Base-by-base conservation (phyloP, 495 filamentous ascomycete genomes). In the Penicillium pancosmium region DNA sequence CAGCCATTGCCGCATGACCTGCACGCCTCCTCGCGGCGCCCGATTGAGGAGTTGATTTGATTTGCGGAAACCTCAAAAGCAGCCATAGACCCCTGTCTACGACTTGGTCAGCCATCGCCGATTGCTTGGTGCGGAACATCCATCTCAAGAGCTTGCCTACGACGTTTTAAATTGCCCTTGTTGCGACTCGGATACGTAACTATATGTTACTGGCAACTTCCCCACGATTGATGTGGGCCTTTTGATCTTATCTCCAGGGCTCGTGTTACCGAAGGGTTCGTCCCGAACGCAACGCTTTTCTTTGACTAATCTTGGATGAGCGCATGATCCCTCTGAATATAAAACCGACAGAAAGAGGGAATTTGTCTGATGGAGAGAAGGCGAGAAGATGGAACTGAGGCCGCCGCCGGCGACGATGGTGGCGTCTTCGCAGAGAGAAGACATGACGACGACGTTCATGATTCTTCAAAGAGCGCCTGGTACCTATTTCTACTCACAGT, bases 401-500 rank as follows among this genome's bases (percentile, higher is more conserved):
- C 27, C 8, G 51, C 27, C 1, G 51, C 57, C 15, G 54, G 60
- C 46, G 61, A 59, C 25, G 60, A 56, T 50, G 13, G 36, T 19
- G 21, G 48, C n/a, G 41, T 5, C 16, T 19, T 44, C 8, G 41
- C 41, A 19, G 41, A 44, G 15, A 19, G 8, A 8, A 44, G 41
- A 13, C 15, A 44, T 12, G 41, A 44, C 16, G 41, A 35, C 7
- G 21, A 41, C 51, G 40, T 51, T 36, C 61, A 67, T 41, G 66
- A 73, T 41, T 66, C 82, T 54, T 88, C 88, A 5, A 95, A 93
- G 79, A 90, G 87, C 70, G 77, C 83, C 15, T 90, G 84, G 84
- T 95, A 94, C 69, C 78, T 97, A 62, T 82, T 96, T 59, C 75
- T 96, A 59, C 73, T 96, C 69, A 96, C 92, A 2, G 74, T 96